Base-by-base conservation (phyloP, 495 filamentous ascomycete species). In the Aspergillus diversus region DNA sequence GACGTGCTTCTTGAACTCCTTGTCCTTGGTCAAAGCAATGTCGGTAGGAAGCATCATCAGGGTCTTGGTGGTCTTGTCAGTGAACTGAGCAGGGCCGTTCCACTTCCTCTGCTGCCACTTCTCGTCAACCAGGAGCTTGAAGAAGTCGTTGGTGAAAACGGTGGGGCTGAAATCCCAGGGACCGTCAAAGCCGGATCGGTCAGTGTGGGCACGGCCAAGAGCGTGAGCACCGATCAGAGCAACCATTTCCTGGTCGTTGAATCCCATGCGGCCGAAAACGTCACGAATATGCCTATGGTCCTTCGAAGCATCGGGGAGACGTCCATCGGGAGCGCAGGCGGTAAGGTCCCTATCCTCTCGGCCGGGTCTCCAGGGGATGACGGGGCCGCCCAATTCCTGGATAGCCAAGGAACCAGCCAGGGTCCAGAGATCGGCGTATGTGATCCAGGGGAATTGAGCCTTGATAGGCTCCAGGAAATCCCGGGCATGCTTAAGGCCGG, bases 21-120 rank as follows among this genome's bases (percentile, higher is more conserved):
- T 92, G 80, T 99, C 95, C 80, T 93, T 88, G 75, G 95, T 75
- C 53, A 99, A 77, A 37, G 87, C 92, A 78, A 96, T 87, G 72
- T 99, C 95, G 60, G 92, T 88, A 60, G 95, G 95, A 70, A 99
- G 80, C 95, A 99, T 99, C 95, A 99, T 99, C 67, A 99, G 80
- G 52, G 84, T 84, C 83, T 92, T 91, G 67, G 87, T 92, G 71
- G 78, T 83, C 77, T 89, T 87, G 80, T 99, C 95, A 76, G 93
- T 85, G 75, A 85, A 93, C 84, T 96, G 84, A 71, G 82, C 83
- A 39, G 93, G 92, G 17, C 95, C 95, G 72, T 94, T 87, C 95
- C 95, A 98, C 87, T 97, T 97, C 80, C 86, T 87, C 80, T 83
- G 89, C 68, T 83, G 76, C 95, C 95, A 99, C 83, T 96, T 96